A percentile compares a stretch with the other conserved stretches of the same genome.
These are phyloP conservation scores for Coleophoma cylindrospora DNA, from an alignment of 2,329 filamentous ascomycete species.

Conservation along the genomic window DNA sequence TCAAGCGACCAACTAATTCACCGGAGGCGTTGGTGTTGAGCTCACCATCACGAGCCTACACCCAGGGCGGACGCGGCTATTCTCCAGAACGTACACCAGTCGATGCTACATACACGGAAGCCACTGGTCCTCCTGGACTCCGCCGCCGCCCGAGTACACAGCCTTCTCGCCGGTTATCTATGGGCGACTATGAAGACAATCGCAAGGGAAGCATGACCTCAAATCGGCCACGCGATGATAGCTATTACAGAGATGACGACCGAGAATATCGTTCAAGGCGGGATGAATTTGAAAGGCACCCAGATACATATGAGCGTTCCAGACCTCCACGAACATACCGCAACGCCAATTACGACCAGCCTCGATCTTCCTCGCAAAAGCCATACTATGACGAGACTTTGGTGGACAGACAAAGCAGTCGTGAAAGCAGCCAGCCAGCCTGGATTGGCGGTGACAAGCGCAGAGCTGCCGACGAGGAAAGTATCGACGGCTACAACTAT, in stretches of 20 bases:
- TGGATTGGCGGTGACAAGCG: constrained; percentile 9
- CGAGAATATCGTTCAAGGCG: constrained; percentile 1
- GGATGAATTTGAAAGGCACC: constrained; percentile 12
- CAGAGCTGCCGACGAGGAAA: constrained; percentile 10
- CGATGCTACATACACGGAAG: constrained; percentile 5
- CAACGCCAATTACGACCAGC: constrained; percentile 12
- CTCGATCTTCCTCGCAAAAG: constrained; percentile 4
- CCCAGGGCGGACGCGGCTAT: constrained; percentile 8
- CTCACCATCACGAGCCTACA: constrained; percentile 11
- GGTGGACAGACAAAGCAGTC: constrained; percentile 7
- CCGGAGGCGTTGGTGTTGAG: neutral
- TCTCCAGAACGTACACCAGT: constrained; percentile 14
- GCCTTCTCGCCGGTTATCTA: constrained; percentile 9
- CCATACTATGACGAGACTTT: constrained; percentile 18
- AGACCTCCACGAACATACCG: constrained; percentile 19
- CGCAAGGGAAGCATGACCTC: constrained; percentile 5
- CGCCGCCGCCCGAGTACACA: constrained; percentile 14
- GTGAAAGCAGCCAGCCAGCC: constrained; percentile 9
- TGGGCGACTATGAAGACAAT: constrained; percentile 10
- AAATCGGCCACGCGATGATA: constrained; percentile 12
- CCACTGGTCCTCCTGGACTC: constrained; percentile 9
- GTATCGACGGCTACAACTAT: constrained; percentile 22
- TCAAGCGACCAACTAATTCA: constrained; percentile 10
- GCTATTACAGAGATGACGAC: constrained; percentile 11
- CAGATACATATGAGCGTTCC: constrained; percentile 17